A percentile compares a stretch with the other conserved stretches of the same genome.
These are phyloP conservation scores for Penicillium olsonii DNA, from an alignment of 2,329 filamentous ascomycete species.

Conservation along the genomic window DNA sequence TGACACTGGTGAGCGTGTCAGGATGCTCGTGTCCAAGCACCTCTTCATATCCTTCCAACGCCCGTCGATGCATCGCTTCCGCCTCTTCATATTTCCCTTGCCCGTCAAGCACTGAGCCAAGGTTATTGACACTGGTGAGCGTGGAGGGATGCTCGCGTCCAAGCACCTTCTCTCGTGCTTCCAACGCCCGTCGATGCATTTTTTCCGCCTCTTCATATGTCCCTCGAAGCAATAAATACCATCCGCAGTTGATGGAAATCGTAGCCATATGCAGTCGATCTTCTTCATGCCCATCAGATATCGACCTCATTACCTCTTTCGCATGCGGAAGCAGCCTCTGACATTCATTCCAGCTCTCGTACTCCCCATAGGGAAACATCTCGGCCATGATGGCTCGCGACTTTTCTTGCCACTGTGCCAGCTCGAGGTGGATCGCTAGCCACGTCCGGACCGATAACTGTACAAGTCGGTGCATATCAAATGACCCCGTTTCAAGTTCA, in stretches of 20 bases:
- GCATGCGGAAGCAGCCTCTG: background rate
- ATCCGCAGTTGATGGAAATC: background rate
- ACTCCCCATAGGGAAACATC: too few species aligned
- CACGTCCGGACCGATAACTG: conserved; percentile 17
- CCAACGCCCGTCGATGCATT: background rate
- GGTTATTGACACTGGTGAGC: background rate
- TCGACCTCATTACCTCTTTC: background rate
- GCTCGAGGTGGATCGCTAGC: background rate
- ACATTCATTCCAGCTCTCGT: too few species aligned
- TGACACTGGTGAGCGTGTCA: too few species aligned
- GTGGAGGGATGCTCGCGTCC: background rate
- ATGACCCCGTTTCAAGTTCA: background rate
- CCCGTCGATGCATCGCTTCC: background rate
- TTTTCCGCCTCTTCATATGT: conserved; percentile 1
- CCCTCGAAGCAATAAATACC: background rate
- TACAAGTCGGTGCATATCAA: conserved; percentile 18
- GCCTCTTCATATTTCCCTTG: background rate
- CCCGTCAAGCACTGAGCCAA: background rate
- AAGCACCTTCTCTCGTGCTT: background rate
- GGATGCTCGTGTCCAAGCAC: too few species aligned
- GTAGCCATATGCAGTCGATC: too few species aligned
- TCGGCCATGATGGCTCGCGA: too few species aligned
- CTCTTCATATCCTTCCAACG: too few species aligned
- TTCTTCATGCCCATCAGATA: too few species aligned
- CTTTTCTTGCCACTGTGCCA: too few species aligned